Conservation (phyloP, 306 rosid species). For the Vigna nakashimae region DNA sequence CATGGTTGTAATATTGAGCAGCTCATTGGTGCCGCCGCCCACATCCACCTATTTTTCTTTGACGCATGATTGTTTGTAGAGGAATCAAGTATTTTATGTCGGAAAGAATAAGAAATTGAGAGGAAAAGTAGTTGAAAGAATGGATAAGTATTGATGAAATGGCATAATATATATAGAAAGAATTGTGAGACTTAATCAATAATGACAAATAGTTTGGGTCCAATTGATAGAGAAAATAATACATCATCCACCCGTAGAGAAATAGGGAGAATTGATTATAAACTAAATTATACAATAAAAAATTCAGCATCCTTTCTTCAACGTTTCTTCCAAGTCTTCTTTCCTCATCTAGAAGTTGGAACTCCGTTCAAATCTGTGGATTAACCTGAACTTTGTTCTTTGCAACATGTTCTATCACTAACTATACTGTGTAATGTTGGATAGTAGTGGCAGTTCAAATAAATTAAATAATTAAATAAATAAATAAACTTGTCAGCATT, state of each 20-base stretch:
- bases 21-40: slow-evolving; percentile 31
- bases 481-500: slow-evolving; percentile 61
- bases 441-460: slow-evolving; percentile 52
- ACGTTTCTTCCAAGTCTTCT: slow-evolving; percentile 45
- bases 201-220: slow-evolving; percentile 47
- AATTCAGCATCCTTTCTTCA: slow-evolving; percentile 46
- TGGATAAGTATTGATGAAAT: slow-evolving; percentile 27
- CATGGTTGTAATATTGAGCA: background rate
- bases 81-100: background rate
- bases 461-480: slow-evolving; percentile 56
- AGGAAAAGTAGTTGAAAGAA: background rate
- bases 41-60: background rate
- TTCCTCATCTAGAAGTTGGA: slow-evolving; percentile 49
- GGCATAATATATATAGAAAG: slow-evolving; percentile 35
- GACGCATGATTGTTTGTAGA: background rate
- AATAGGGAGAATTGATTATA: slow-evolving; percentile 28
- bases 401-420: slow-evolving; percentile 45
- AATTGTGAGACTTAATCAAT: slow-evolving; percentile 40
- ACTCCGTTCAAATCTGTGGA: slow-evolving; percentile 54
- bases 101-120: slow-evolving; percentile 9
- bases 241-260: slow-evolving; percentile 37
- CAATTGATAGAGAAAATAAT: slow-evolving; percentile 43
- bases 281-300: slow-evolving; percentile 70
- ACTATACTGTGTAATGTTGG: slow-evolving; percentile 49
- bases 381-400: slow-evolving; percentile 52